Evolutionary conservation across 2,329 filamentous ascomycete genomes (phyloP).

Genomic region (Anthostomella pinea): DNA sequence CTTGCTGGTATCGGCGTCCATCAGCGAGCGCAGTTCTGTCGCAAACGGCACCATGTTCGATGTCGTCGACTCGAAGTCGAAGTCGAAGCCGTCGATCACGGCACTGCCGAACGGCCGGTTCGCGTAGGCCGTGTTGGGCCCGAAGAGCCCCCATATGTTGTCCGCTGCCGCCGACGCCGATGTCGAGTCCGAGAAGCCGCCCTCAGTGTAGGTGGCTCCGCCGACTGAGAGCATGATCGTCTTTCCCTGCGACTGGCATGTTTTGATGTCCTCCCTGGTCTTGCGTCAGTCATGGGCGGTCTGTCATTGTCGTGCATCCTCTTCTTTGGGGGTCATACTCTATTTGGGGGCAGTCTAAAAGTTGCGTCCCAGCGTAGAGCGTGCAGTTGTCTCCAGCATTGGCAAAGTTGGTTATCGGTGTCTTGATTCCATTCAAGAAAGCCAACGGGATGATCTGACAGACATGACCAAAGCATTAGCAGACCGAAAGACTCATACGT

Average conservation of each 20-base stretch:
- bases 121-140: constrained; percentile 47
- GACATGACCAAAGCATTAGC: too few relatives aligned
- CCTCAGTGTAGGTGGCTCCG: constrained; percentile 67
- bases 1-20: constrained; percentile 51
- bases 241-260: constrained; percentile 66
- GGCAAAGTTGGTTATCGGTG: constrained; percentile 59
- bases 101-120: constrained; percentile 66
- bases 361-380: constrained; percentile 52
- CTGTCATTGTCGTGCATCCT: neutral
- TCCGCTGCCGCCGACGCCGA: constrained; percentile 57
- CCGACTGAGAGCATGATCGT: constrained; percentile 71
- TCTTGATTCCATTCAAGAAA: constrained; percentile 58
- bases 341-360: constrained; percentile 62
- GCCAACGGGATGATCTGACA: constrained; percentile 59
- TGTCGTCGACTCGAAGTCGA: constrained; percentile 65
- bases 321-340: constrained; percentile 45
- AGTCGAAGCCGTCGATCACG: constrained; percentile 71
- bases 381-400: constrained; percentile 62
- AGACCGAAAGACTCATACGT: too few relatives aligned
- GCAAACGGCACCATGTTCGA: constrained; percentile 62
- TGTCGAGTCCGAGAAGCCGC: constrained; percentile 55
- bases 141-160: constrained; percentile 69
- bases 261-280: constrained; percentile 45
- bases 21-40: constrained; percentile 51
- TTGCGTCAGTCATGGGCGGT: neutral